Base-by-base conservation (phyloP, 306 rosid genomes). In the Malus orientalis region DNA sequence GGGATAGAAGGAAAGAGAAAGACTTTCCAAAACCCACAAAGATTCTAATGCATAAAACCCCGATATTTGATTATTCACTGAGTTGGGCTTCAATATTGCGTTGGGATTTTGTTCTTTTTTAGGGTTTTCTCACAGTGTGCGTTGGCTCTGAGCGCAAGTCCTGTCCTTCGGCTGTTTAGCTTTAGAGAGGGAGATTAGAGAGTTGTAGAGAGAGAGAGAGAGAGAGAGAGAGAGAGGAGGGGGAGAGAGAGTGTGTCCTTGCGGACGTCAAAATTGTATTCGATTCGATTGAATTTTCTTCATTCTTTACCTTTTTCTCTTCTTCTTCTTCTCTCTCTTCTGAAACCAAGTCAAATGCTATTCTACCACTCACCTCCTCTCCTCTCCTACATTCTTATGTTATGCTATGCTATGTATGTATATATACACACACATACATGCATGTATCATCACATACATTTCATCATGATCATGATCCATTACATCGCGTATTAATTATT, bases 251-350 rank as follows among this genome's bases (percentile, higher is more conserved):
- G 9, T 40, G 9, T 40, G 82, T 81, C 86, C 88, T 86, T 83
- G 94, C 91, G 98, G 97, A 94, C 97, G 97, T 94, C 97, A 94
- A 94, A 83, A 72, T 78, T 82, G 84, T 90, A 94, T 94, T 94
- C 74, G 87, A 94, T 90, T 80, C 69, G 89, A 90, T 94, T 94
- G 86, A 91, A 89, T 91, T 91, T 86, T 80, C 85, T 81, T 83
- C 83, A 79, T 88, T 91, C 93, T 76, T 76, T 10, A 72, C 59
- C 73, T 74, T 76, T 71, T 33, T 70, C 54, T 70, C 81, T 80
- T 73, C 72, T 61, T 67, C 69, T 54, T 75, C 69, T 71, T 68
- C 65, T 80, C 76, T 66, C 76, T 47, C 25, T 71, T 9, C 57
- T 19, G 14, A 69, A 75, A 68, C 78, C 82, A 90, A 88, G 98